A percentile compares a stretch with the other conserved stretches of the same genome.
Evolutionary conservation across 2,329 filamentous ascomycete genomes (phyloP).

Genomic region (Hypoxylon sp.): DNA sequence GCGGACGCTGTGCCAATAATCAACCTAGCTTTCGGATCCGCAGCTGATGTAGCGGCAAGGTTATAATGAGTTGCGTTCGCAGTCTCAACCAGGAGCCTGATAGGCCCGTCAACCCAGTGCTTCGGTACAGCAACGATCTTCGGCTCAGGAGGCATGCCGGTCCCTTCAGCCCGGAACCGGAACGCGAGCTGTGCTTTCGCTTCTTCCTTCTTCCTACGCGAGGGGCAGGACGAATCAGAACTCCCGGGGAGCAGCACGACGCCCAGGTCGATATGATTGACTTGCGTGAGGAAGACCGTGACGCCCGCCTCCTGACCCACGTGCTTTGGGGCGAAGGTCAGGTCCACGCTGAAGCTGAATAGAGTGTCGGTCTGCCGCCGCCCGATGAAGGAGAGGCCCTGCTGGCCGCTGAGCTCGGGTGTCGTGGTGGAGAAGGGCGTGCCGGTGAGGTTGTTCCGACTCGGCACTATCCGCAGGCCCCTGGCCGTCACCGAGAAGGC

Average conservation of each 20-base stretch:
- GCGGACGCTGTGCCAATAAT: slow-evolving; percentile 51
- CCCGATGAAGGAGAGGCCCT: slow-evolving; percentile 52
- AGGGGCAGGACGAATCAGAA: slow-evolving; percentile 5
- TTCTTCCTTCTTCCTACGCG: slow-evolving; percentile 14
- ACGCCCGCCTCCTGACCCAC: slow-evolving; percentile 54
- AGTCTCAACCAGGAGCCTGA: slow-evolving; percentile 53
- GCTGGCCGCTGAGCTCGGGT: slow-evolving; percentile 46
- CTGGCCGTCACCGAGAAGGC: slow-evolving; percentile 43
- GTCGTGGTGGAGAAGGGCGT: slow-evolving; percentile 31
- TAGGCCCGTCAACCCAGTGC: slow-evolving; percentile 45
- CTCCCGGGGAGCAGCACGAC: slow-evolving; percentile 46
- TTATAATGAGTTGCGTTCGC: slow-evolving; percentile 52
- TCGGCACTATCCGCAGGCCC: slow-evolving; percentile 51
- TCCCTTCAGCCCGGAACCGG: slow-evolving; percentile 51
- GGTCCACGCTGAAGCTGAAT: slow-evolving; percentile 54
- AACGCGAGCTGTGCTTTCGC: slow-evolving; percentile 46
- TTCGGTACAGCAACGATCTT: slow-evolving; percentile 45
- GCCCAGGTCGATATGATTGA: slow-evolving; percentile 54
- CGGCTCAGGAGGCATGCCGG: slow-evolving; percentile 39
- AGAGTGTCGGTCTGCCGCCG: slow-evolving; percentile 54
- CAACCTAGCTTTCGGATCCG: slow-evolving; percentile 37
- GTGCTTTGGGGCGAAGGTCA: slow-evolving; percentile 48
- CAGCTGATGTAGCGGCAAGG: slow-evolving; percentile 49
- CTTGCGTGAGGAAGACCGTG: slow-evolving; percentile 55
- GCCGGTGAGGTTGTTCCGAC: slow-evolving; percentile 51